Base-by-base conservation (phyloP, 345 rosid species). In the Dimocarpus longan region DNA sequence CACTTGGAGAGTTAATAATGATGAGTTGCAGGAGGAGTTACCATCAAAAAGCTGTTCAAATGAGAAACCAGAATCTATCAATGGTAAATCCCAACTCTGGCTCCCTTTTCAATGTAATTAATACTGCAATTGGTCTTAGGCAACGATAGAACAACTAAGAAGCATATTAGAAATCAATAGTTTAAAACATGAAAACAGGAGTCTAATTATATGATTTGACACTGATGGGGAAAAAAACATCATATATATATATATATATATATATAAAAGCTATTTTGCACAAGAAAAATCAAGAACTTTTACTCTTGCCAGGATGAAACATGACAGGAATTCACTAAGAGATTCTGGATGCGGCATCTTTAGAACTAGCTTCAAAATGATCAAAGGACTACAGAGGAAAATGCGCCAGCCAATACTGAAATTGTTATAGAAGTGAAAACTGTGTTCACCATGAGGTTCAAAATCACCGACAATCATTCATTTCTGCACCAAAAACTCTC, bases 1-100 rank as follows among this genome's bases (percentile, higher is more conserved):
- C 97, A 71, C 98, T 95, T 0, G 93, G 90, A 77, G 98, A 93
- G 85, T 81, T 92, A 79, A 93, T 93, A 82, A 87, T 92, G 97
- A 86, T 90, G 91, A 91, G 95, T 83, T 83, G 90, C 40, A 89
- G 90, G 90, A 89, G 86, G 87, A 93, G 98, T 70, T 85, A 83
- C 77, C 88, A 86, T 75, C 87, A 90, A 80, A 91, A 90, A 85
- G 89, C 96, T 65, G 88, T 68, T 78, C 86, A 86, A 77, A 83
- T 82, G 84, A 84, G 86, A 82, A 82, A 86, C 83, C 85, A 81
- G 68, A 84, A 88, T 70, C 84, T 72, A 67, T 86, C 93, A 77
- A 85, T 60, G 93, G 98, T 93, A 88, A 86, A 57, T 68, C 73
- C 59, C 42, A 73, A 37, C 72, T 71, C 71, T 4, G 65, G 68